Evolutionary conservation across 2,329 filamentous ascomycete genomes (phyloP), one percentile per base, ranked within the genome.

Genomic region (Berkeleyomyces rouxiae): DNA sequence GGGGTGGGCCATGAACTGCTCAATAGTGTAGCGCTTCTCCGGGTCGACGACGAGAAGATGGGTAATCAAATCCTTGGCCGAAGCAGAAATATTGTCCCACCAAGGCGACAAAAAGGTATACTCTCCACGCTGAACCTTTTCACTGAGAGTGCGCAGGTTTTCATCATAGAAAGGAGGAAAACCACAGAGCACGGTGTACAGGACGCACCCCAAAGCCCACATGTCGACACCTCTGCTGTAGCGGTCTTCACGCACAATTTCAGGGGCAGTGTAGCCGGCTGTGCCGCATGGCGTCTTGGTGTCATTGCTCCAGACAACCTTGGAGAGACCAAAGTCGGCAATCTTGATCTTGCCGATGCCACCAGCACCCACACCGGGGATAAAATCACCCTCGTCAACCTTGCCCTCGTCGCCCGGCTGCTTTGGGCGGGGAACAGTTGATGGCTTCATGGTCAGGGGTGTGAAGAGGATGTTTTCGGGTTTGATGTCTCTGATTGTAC

Each of bases 241-340:
- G 31, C 91, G 84, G 75, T 99, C 93, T 74, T 99, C 93, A 75
- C 97, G 97, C 72, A 99, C 93, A 66, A 99, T 99, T 72, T 99
- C 93, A 6, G 93, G 93, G 3, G 93, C 93, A 3, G 93, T 97
- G 75, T 99, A 99, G 51, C 93, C 93, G 63, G 97, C 93, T 0
- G 93, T 99, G 64, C 93, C 93, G 72, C 93, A 99, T n/a, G 93
- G 93, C 2, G 93, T 99, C 89, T 96, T 97, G 7, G 93, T 99
- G 71, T 95, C 88, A 68, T 84, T 93, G 69, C 97, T 93, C 93
- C 93, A 99, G 13, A 99, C 90, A 67, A 99, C 88, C 76, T 99
- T 99, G 66, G 92, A 96, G 7, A 99, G 79, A 61, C 93, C 93
- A 71, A 99, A 99, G 71, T 99, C 93, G 71, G 93, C 93, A 73